Evolutionary conservation across 2,329 filamentous ascomycete genomes (phyloP).

Genomic region (Byssoonygena ceratinophila): DNA sequence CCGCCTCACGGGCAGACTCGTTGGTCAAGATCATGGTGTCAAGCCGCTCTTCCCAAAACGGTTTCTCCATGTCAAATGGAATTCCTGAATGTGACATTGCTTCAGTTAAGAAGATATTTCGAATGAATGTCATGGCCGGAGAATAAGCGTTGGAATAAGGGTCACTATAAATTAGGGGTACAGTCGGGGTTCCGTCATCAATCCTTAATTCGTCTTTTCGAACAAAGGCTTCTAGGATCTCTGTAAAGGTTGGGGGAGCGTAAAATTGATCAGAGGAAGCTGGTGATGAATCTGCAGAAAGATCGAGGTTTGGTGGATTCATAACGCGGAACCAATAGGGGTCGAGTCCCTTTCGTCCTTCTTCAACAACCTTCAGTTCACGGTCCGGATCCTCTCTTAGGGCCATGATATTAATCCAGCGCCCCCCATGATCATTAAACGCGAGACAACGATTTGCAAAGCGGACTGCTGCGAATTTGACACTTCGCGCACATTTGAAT

Average conservation of each 20-base stretch:
- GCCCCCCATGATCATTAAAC: slow-evolving; percentile 64
- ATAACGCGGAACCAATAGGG: slow-evolving; percentile 60
- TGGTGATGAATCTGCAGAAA: slow-evolving; percentile 18
- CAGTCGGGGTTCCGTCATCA: no score
- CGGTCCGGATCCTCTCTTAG: slow-evolving; percentile 56
- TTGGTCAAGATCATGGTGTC: slow-evolving; percentile 63
- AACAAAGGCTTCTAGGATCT: slow-evolving; percentile 24
- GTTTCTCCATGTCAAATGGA: slow-evolving; percentile 47
- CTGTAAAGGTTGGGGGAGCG: slow-evolving; percentile 31
- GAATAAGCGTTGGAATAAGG: slow-evolving; percentile 47
- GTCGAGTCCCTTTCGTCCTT: slow-evolving; percentile 79
- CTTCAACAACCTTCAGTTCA: slow-evolving; percentile 74
- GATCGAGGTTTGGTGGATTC: slow-evolving; percentile 42
- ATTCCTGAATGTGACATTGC: slow-evolving; percentile 39
- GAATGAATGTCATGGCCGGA: slow-evolving; percentile 59
- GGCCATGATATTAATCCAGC: slow-evolving; percentile 83
- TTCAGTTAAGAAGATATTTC: slow-evolving; percentile 50
- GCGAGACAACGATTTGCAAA: slow-evolving; percentile 83
- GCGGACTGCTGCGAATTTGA: slow-evolving; percentile 70
- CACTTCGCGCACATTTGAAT: slow-evolving; percentile 53
- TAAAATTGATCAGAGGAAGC: slow-evolving; percentile 34
- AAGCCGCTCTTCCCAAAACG: slow-evolving; percentile 75
- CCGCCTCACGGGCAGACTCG: slow-evolving; percentile 51
- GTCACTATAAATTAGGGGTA: slow-evolving; percentile 20
- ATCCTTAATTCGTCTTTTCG: slow-evolving; percentile 28